These are phyloP conservation scores for Arachis monticola DNA, from an alignment of 331 rosid genomes.

Conservation along the genomic window DNA sequence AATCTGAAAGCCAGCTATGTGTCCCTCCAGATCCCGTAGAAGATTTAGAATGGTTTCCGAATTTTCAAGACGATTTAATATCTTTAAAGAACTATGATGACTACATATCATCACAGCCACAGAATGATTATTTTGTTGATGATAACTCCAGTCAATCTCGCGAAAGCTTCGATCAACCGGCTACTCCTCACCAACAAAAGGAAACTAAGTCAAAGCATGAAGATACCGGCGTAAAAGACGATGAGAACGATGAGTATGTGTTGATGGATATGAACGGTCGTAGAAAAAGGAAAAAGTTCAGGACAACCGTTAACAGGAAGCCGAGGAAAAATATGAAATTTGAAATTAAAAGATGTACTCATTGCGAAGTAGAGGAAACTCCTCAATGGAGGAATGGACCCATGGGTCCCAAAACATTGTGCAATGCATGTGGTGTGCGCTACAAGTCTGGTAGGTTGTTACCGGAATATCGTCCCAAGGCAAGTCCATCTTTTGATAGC, in stretches of 20 bases:
- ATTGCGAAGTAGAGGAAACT: constrained; percentile 51
- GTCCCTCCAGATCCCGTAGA: not conserved
- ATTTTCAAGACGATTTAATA: not conserved
- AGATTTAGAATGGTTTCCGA: constrained; percentile 12
- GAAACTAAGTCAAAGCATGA: not conserved
- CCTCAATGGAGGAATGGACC: constrained; percentile 83
- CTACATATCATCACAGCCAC: no score
- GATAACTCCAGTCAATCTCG: no score
- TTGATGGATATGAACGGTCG: not conserved
- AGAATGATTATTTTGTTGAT: no score
- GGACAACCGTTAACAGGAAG: not conserved
- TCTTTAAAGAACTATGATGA: not conserved
- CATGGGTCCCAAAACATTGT: constrained; percentile 67
- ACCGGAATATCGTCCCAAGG: constrained; percentile 72
- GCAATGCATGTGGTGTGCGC: constrained; percentile 78
- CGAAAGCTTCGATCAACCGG: not conserved
- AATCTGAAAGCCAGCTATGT: not conserved
- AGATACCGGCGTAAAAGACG: not conserved
- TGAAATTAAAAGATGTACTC: constrained; percentile 13
- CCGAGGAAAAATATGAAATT: not conserved
- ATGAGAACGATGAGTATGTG: not conserved
- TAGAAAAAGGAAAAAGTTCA: not conserved
- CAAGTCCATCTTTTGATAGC: constrained; percentile 60
- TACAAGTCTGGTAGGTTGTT: constrained; percentile 66
- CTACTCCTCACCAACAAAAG: not conserved